phyloP scores from a whole-genome alignment of 2,329 filamentous ascomycete genomes.

The Aspergillus brunneoviolaceus region DNA sequence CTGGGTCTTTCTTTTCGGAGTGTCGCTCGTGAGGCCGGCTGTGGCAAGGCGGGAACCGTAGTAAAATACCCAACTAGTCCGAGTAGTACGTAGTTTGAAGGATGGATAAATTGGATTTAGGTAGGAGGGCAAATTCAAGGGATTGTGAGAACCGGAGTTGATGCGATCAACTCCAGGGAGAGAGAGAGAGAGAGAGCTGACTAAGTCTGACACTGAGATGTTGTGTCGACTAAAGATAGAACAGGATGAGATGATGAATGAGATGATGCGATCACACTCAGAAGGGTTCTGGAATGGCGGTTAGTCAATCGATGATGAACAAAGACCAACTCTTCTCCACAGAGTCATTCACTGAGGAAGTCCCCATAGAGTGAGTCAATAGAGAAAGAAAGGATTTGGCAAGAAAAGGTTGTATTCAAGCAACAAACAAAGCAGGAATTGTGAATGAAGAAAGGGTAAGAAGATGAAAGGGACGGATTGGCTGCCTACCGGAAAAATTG shows the following conservation, averaged over 20 bases:
- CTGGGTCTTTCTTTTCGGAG: constrained; percentile 12
- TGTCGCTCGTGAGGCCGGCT: constrained; percentile 5
- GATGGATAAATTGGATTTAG: neutral
- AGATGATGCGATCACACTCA: neutral
- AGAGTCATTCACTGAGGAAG: neutral
- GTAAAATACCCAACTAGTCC: neutral
- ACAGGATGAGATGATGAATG: neutral
- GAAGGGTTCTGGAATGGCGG: neutral
- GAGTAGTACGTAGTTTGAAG: neutral
- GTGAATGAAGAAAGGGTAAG: neutral
- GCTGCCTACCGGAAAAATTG: too few relatives aligned
- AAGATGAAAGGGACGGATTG: neutral
- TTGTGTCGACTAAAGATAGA: constrained; percentile 4
- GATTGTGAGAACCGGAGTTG: constrained; percentile 11
- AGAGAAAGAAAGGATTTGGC: neutral
- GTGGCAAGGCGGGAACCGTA: constrained; percentile 21
- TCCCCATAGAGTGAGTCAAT: neutral
- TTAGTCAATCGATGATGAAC: too few relatives aligned
- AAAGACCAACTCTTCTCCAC: too few relatives aligned
- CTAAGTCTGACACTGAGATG: constrained; percentile 20
- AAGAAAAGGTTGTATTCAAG: neutral
- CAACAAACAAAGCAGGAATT: neutral
- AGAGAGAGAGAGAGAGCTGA: constrained; percentile 11
- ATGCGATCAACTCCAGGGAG: constrained; percentile 8
- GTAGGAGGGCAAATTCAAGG: neutral